Percentiles rank a stretch among this genome's conserved stretches.
These are phyloP conservation scores for Neurospora sp. DNA, from an alignment of 495 filamentous ascomycete genomes.

Conservation along the genomic window DNA sequence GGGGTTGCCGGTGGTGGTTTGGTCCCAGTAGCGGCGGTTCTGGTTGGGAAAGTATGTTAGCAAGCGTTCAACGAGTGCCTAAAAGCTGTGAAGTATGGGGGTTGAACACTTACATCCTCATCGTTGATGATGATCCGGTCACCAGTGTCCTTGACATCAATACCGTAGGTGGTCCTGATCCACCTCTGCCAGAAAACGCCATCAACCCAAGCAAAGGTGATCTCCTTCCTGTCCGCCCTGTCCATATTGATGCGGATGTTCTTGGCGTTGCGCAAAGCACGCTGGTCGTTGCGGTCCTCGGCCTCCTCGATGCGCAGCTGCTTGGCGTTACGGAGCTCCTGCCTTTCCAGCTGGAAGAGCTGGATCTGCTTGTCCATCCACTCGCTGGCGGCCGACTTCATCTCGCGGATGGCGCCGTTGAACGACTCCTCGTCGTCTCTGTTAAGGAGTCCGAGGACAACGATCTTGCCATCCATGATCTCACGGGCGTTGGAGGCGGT, in stretches of 20 bases:
- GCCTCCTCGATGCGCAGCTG: constrained; percentile 93
- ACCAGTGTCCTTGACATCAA: constrained; percentile 62
- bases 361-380: constrained; percentile 96
- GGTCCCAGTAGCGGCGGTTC: constrained; percentile 93
- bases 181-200: constrained; percentile 96
- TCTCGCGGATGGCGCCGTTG: constrained; percentile 65
- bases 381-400: constrained; percentile 90
- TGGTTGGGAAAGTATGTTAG: constrained; percentile 21
- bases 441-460: constrained; percentile 83
- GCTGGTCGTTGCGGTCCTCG: constrained; percentile 84
- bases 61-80: neutral
- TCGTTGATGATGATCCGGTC: constrained; percentile 96
- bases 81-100: neutral
- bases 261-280: constrained; percentile 79
- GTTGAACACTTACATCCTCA: constrained; percentile 65
- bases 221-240: constrained; percentile 74
- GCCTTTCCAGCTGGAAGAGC: constrained; percentile 78
- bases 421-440: constrained; percentile 74
- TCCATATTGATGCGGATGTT: constrained; percentile 84
- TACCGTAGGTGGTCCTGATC: constrained; percentile 87
- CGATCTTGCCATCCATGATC: constrained; percentile 87
- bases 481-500: constrained; percentile 83
- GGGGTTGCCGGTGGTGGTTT: constrained; percentile 70
- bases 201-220: constrained; percentile 97
- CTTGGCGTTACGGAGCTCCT: constrained; percentile 88